Percentiles rank a stretch among this genome's conserved stretches.
Evolutionary conservation across 306 rosid species (phyloP).

Genomic region (Pterocarpus santalinus): DNA sequence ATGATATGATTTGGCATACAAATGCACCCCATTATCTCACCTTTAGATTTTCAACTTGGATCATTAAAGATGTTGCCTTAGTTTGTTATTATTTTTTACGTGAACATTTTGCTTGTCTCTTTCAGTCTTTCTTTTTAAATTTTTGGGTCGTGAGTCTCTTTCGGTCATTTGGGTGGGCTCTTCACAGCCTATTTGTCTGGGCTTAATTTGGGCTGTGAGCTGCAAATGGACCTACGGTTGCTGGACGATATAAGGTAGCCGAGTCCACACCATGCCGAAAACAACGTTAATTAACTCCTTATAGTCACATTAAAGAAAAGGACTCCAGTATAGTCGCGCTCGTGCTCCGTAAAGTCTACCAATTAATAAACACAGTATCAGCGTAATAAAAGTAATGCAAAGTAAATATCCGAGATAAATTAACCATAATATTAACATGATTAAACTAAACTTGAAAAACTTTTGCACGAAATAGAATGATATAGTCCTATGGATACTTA

Average conservation of each 20-base stretch:
- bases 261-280: conserved; percentile 22
- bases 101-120: not conserved
- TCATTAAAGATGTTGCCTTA: too few species aligned
- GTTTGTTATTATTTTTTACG: not conserved
- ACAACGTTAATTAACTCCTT: not conserved
- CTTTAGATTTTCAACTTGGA: too few species aligned
- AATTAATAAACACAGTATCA: too few species aligned
- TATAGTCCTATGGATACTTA: too few species aligned
- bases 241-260: conserved; percentile 19
- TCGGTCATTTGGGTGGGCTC: not conserved
- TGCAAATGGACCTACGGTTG: conserved; percentile 5
- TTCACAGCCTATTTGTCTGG: not conserved
- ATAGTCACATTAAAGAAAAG: not conserved
- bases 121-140: not conserved
- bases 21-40: too few species aligned
- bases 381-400: too few species aligned
- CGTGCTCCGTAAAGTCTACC: not conserved
- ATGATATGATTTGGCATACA: too few species aligned
- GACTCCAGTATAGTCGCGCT: not conserved
- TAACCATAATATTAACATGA: too few species aligned
- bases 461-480: too few species aligned
- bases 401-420: too few species aligned
- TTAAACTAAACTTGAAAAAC: too few species aligned
- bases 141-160: not conserved
- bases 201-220: conserved; percentile 34